A percentile compares a stretch with the other conserved stretches of the same genome.
Evolutionary conservation across 31 red algal species (phyloP).

Genomic region (Endocladia muricata): DNA sequence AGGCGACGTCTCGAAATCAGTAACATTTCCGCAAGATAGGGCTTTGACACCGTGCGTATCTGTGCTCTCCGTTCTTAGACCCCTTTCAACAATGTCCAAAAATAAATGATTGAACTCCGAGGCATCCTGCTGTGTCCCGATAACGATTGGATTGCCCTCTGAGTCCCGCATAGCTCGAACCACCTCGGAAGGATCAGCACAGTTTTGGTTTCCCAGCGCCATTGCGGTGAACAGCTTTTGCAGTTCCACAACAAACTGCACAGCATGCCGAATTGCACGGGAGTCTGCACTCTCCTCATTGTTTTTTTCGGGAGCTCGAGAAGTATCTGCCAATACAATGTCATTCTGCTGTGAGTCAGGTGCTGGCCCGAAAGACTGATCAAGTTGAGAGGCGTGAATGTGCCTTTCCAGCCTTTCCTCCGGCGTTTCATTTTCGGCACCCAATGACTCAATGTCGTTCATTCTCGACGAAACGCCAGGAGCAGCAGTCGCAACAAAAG

Average conservation of each 20-base stretch:
- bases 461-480: neutral
- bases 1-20: neutral
- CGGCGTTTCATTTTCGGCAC: neutral
- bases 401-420: neutral
- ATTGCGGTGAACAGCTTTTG: slow-evolving; percentile 89
- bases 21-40: neutral
- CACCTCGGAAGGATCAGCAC: slow-evolving; percentile 69
- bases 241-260: slow-evolving; percentile 83
- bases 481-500: neutral
- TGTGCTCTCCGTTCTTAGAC: slow-evolving; percentile 12
- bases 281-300: neutral
- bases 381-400: neutral
- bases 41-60: neutral
- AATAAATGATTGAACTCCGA: slow-evolving; percentile 95
- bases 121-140: slow-evolving; percentile 90
- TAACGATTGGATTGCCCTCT: slow-evolving; percentile 56
- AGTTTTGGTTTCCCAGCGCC: slow-evolving; percentile 70
- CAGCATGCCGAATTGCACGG: slow-evolving; percentile 18
- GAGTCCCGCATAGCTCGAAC: slow-evolving; percentile 61
- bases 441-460: neutral
- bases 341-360: neutral
- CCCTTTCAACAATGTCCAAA: slow-evolving; percentile 82
- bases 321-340: no score
- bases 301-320: neutral
- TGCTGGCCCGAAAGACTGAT: neutral